Evolutionary conservation across 2,329 filamentous ascomycete genomes (phyloP).

Genomic region (Pseudogymnoascus sp.): DNA sequence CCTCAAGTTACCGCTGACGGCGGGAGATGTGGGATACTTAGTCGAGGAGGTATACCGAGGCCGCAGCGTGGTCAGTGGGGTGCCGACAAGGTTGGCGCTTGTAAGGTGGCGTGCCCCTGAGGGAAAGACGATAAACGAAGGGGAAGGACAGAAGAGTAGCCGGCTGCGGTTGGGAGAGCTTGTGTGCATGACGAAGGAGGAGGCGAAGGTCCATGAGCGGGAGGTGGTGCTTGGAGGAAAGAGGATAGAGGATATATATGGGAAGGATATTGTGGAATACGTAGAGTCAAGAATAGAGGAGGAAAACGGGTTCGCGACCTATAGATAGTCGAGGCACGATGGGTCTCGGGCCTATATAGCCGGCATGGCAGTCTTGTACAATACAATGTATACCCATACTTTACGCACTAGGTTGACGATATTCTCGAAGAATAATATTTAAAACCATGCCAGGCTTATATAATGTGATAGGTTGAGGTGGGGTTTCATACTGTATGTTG

Average conservation of each 20-base stretch:
- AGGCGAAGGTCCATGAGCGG: slow-evolving; percentile 72
- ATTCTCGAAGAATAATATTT: neutral
- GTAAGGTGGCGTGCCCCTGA: slow-evolving; percentile 68
- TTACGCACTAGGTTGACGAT: neutral
- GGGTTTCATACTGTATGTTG: neutral
- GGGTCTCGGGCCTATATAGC: neutral
- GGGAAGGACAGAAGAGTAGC: slow-evolving; percentile 71
- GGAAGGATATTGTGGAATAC: slow-evolving; percentile 54
- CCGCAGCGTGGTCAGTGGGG: slow-evolving; percentile 73
- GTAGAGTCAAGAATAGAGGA: slow-evolving; percentile 64
- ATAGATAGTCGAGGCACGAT: neutral
- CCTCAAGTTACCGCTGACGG: slow-evolving; percentile 69
- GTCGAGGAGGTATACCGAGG: slow-evolving; percentile 84
- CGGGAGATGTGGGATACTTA: slow-evolving; percentile 77
- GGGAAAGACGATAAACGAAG: slow-evolving; percentile 53
- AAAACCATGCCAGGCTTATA: neutral
- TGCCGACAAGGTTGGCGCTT: slow-evolving; percentile 73
- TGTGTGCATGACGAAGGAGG: slow-evolving; percentile 90
- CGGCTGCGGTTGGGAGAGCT: slow-evolving; percentile 61
- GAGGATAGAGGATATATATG: slow-evolving; percentile 66
- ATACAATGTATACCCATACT: neutral
- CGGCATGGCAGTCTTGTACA: neutral
- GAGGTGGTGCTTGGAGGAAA: slow-evolving; percentile 66
- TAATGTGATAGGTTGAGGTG: too few relatives aligned
- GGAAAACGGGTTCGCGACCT: slow-evolving; percentile 37